Evolutionary conservation across 140 eudicot genomes (phyloP).

Genomic region (Ambrosia hybrid): DNA sequence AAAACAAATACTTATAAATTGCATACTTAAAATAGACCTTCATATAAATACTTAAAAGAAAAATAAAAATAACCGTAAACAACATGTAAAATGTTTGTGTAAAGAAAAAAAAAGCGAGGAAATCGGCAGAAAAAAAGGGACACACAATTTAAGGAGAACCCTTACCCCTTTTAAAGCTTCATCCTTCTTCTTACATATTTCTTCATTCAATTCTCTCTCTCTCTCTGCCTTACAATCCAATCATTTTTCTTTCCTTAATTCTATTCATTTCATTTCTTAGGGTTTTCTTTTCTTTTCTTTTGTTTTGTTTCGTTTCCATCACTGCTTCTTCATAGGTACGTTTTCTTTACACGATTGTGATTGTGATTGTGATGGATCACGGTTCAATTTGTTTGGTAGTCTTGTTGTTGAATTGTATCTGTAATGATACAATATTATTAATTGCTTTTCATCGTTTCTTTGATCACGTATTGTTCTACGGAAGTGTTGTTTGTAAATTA

Average conservation of each 20-base stretch:
- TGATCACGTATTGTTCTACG: slow-evolving; percentile 15
- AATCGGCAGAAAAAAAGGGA: slow-evolving; percentile 29
- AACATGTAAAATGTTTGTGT: background rate
- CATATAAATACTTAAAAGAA: background rate
- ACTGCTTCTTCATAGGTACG: slow-evolving; percentile 39
- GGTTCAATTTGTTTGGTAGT: slow-evolving; percentile 24
- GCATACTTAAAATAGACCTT: too few relatives aligned
- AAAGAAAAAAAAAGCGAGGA: slow-evolving; percentile 15
- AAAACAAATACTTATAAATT: too few relatives aligned
- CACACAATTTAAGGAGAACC: slow-evolving; percentile 39
- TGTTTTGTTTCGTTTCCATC: background rate
- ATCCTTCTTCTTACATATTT: slow-evolving; percentile 22
- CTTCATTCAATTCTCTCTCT: background rate
- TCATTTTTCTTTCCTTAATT: slow-evolving; percentile 9
- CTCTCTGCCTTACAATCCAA: slow-evolving; percentile 13
- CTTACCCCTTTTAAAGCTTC: slow-evolving; percentile 31
- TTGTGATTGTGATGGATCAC: slow-evolving; percentile 37
- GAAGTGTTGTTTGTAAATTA: slow-evolving; percentile 20
- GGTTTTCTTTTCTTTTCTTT: slow-evolving; percentile 12
- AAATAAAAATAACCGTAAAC: slow-evolving; percentile 8
- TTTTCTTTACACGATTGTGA: slow-evolving; percentile 2
- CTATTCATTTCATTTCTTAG: slow-evolving; percentile 23
- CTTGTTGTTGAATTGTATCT: slow-evolving; percentile 22
- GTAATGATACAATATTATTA: slow-evolving; percentile 9
- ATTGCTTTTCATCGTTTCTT: slow-evolving; percentile 33